Percentiles rank a stretch among this genome's conserved stretches.
Conservation (phyloP, 495 filamentous ascomycete genomes). For the Penicillium paradoxum region DNA sequence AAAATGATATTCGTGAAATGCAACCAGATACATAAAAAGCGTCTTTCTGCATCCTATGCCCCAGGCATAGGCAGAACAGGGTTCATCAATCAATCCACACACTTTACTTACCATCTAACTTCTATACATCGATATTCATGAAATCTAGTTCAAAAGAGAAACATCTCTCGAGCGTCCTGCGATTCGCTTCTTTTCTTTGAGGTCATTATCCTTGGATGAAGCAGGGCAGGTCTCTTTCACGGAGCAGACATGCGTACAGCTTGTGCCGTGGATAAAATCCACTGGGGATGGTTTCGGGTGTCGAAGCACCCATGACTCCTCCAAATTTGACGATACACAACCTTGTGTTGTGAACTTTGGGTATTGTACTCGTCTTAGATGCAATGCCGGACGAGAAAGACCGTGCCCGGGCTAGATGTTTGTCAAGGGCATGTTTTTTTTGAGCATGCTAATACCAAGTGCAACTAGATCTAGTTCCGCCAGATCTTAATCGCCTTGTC, state of each 20-base stretch:
- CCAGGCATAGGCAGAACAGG: neutral
- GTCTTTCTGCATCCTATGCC: neutral
- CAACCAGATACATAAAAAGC: neutral
- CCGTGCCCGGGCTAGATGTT: neutral
- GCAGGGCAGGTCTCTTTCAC: neutral
- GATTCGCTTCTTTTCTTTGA: neutral
- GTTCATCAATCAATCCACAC: neutral
- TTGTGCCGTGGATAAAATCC: neutral
- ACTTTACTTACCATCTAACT: neutral
- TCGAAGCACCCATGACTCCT: neutral
- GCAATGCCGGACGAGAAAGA: neutral
- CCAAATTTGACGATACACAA: neutral
- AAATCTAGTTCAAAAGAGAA: neutral
- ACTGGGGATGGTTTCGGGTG: neutral
- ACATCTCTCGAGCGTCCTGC: neutral
- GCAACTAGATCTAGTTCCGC: conserved; percentile 53
- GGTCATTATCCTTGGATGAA: neutral
- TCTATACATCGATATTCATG: neutral
- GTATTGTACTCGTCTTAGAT: neutral
- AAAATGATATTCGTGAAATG: conserved; percentile 1
- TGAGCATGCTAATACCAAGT: conserved; percentile 11
- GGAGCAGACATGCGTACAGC: neutral
- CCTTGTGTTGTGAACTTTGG: neutral
- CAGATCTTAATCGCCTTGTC: conserved; percentile 88
- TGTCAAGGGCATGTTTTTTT: neutral